Base-by-base conservation (phyloP, 148 eudicot species). In the Polygonum aviculare region DNA sequence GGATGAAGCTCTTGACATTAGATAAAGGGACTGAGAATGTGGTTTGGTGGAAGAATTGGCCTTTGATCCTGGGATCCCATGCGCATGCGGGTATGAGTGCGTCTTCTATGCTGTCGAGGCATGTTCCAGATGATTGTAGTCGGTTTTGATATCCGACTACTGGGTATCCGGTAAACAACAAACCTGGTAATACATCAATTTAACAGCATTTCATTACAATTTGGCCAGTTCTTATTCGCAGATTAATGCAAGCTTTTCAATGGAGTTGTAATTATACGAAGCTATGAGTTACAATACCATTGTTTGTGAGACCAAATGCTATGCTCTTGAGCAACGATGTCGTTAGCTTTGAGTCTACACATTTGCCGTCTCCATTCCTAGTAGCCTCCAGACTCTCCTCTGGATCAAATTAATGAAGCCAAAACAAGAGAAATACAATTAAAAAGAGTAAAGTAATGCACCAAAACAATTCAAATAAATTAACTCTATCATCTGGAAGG, bases 101-200 rank as follows among this genome's bases (percentile, higher is more conserved):
- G 50, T 84, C 79, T 1, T 75, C 76, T 0, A 0, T 73, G 76
- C 92, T 77, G 15, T 87, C 81, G 2, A 91, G 84, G 84, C 98
- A 94, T 19, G 79, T 49, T 51, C 97, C 98, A 2, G 94, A 84
- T 55, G 98, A 75, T 82, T 94, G 97, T 62, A 94, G 73, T 16
- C 87, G 87, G 72, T 91, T 86, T 2, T 94, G 89, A 67, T 73
- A 88, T 41, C 98, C 98, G 9, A 88, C 71, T 9, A 94, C 77
- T 0, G 98, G 98, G 78, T 90, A 94, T 4, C 93, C 90, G 3
- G 82, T 86, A 50, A 88, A 91, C 4, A 74, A 1, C 18, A 73
- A 8, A 57, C 93, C 98, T 93, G 69, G 48, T 26, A 26, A 26
- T 59, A 48, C 50, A 69, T 36, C 8, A 44, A 44, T 44, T 44